These are phyloP conservation scores for Talinum fruticosum DNA, from an alignment of 148 eudicot genomes.

Conservation along the genomic window DNA sequence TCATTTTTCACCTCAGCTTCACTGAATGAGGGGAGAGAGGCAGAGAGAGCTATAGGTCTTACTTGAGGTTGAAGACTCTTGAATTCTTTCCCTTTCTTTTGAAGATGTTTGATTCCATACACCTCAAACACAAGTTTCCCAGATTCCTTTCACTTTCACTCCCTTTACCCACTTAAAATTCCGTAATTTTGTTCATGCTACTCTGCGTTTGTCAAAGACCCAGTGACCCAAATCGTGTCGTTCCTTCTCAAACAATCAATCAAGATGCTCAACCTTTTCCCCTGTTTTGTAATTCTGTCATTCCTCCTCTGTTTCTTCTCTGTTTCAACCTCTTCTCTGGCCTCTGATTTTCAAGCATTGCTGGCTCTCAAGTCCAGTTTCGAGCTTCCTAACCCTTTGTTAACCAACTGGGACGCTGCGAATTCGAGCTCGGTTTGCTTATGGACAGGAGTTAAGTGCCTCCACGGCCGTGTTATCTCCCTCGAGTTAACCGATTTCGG, in stretches of 20 bases:
- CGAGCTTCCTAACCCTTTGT: constrained; percentile 20
- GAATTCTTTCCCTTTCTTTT: constrained; percentile 18
- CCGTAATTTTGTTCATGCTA: constrained; percentile 25
- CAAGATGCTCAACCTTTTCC: constrained; percentile 16
- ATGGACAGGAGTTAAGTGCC: constrained; percentile 79
- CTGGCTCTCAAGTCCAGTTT: constrained; percentile 61
- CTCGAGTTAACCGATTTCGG: constrained; percentile 62
- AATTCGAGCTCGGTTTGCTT: constrained; percentile 65
- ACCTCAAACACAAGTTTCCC: constrained; percentile 39
- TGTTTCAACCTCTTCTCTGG: constrained; percentile 34
- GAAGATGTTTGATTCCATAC: constrained; percentile 50
- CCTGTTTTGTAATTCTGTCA: constrained; percentile 5
- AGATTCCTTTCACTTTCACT: constrained; percentile 59
- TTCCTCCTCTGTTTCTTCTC: constrained; percentile 32
- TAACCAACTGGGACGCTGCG: constrained; percentile 53
- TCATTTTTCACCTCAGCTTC: constrained; percentile 32
- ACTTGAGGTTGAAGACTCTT: constrained; percentile 72
- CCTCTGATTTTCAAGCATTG: constrained; percentile 61
- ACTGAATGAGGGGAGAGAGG: constrained; percentile 27
- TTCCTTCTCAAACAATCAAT: constrained; percentile 1
- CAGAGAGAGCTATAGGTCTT: constrained; percentile 30
- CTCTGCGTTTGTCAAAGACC: constrained; percentile 6
- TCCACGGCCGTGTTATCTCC: constrained; percentile 53
- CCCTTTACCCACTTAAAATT: constrained; percentile 38
- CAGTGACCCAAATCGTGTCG: constrained; percentile 21